phyloP scores from a whole-genome alignment of 345 rosid species.

The Syzygium aromaticum region DNA sequence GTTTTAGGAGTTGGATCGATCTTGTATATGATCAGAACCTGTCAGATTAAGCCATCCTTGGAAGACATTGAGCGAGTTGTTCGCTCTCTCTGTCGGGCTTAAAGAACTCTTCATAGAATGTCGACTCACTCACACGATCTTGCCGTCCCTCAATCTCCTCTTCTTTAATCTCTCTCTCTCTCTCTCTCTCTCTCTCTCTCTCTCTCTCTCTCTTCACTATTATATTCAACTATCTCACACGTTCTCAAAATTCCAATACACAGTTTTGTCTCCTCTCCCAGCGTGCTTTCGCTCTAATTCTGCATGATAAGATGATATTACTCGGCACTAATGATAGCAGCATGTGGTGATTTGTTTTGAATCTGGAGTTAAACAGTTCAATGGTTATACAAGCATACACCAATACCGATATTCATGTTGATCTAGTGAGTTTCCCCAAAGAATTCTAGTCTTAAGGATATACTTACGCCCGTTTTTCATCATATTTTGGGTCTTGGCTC shows the following conservation, averaged over 20 bases:
- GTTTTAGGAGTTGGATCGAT: neutral
- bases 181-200: neutral
- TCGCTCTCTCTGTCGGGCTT: constrained; percentile 28
- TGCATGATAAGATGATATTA: neutral
- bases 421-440: neutral
- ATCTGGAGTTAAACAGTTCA: neutral
- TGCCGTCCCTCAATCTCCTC: constrained; percentile 20
- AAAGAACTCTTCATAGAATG: neutral
- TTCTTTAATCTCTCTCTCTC: constrained; percentile 7
- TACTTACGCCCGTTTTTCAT: neutral
- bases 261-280: neutral
- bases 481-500: neutral
- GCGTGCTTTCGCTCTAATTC: constrained; percentile 4
- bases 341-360: neutral
- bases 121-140: constrained; percentile 40
- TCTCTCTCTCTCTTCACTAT: neutral
- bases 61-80: constrained; percentile 32
- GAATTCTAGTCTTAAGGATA: neutral
- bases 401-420: neutral
- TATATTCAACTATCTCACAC: constrained; percentile 27
- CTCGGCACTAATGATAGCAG: neutral
- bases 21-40: neutral
- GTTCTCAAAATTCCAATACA: constrained; percentile 21
- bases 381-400: neutral
- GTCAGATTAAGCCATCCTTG: neutral